Evolutionary conservation across 2,329 filamentous ascomycete genomes (phyloP).

Genomic region (Fusarium equiseti): DNA sequence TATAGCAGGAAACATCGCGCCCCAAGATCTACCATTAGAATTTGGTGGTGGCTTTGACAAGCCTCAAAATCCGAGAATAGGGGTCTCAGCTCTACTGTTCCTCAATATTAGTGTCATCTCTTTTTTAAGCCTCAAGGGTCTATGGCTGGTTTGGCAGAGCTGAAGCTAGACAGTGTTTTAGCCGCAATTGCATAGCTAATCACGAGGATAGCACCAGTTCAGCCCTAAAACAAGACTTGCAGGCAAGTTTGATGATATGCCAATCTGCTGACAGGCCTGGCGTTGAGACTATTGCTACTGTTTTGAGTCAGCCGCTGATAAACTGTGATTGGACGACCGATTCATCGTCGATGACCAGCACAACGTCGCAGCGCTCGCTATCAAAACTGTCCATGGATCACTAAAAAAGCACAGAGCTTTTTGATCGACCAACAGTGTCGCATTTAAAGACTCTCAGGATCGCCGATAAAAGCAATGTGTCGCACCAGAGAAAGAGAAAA

Average conservation of each 20-base stretch:
- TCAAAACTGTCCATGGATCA: not conserved
- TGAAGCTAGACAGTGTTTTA: constrained; percentile 8
- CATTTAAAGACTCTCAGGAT: constrained; percentile 16
- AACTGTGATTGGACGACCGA: not conserved
- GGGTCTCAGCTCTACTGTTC: constrained; percentile 1
- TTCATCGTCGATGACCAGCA: constrained; percentile 24
- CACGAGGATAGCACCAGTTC: constrained; percentile 11
- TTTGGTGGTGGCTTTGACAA: not conserved
- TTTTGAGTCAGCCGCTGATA: not conserved
- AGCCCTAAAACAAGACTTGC: constrained; percentile 18
- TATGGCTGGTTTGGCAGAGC: constrained; percentile 16
- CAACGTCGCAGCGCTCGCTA: not conserved
- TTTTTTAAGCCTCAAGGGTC: constrained; percentile 29
- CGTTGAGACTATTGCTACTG: not conserved
- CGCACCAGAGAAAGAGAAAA: constrained; percentile 27
- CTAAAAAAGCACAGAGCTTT: constrained; percentile 16
- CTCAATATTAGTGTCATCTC: not conserved
- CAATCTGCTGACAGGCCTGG: constrained; percentile 3
- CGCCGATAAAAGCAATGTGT: constrained; percentile 27
- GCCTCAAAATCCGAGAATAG: not conserved
- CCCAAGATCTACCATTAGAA: not conserved
- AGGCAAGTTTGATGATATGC: not conserved
- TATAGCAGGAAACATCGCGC: not conserved
- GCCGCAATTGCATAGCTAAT: constrained; percentile 5
- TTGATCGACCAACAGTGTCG: constrained; percentile 23